Evolutionary conservation across 352 stramenopile genomes (phyloP), one percentile per base, ranked within the genome.

Genomic region (Phytophthora citrophthora): DNA sequence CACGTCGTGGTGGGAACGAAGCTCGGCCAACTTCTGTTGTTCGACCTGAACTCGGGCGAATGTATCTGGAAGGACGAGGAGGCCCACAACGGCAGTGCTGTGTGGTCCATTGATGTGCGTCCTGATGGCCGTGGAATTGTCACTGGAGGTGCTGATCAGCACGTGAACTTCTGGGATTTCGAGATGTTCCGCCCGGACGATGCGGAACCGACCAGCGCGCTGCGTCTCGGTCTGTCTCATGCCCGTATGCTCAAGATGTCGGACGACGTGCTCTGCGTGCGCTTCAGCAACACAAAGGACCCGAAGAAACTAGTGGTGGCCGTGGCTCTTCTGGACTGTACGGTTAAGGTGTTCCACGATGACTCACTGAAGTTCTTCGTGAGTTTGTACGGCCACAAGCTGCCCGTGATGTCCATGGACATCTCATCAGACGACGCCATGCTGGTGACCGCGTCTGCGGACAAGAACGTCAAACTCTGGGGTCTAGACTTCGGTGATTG

Each of bases 401-500:
- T 99, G 46, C 97, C 97, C 0, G 97, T 99, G 11, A 93, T 99
- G 70, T 94, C 93, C 7, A 95, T 99, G 78, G 97, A 99, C 77
- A 98, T 98, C 50, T 98, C 93, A 24, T 91, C 94, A 39, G 98
- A 99, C 76, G 95, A 99, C 72, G 83, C 91, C 9, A 97, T 99
- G 74, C 83, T 99, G 5, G 97, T 98, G 39, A 99, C 97, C 12
- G 97, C 90, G 26, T 98, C 93, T 44, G 97, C 98, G 4, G 98
- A 99, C 75, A 99, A 99, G 72, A 99, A 98, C 52, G 93, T 99
- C 45, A 99, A 99, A 73, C 87, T 99, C 29, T 99, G 97, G 97
- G 98, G 98, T 11, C 79, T 99, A 15, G 98, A 99, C 74, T 99
- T 99, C 82, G 98, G 98, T 50, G 98, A 99, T 76, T 99, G 97